Base-by-base conservation (phyloP, 768 basidiomycete species). In the Naganishia randhawae region DNA sequence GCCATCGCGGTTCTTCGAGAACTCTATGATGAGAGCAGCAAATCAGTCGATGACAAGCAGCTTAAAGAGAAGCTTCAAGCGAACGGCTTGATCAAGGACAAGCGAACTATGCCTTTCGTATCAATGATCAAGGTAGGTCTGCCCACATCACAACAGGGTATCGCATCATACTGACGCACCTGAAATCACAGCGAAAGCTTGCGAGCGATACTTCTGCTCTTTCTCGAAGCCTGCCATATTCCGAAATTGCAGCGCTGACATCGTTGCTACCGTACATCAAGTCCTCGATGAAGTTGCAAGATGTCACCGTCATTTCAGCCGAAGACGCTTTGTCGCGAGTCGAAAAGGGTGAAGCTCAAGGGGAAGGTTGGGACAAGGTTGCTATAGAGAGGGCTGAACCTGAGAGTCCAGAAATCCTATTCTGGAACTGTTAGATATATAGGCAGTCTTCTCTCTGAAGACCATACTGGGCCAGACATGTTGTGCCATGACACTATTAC, bases 41-140 rank as follows among this genome's bases (percentile, higher is more conserved):
- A 86, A 67, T 85, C 83, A 72, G 88, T 97, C 37, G 91, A 99
- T 75, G 93, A 97, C 76, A 86, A 82, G 41, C 88, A 87, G 78
- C 86, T 94, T 61, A 85, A 87, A 78, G 83, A 86, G 73, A 72
- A 85, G 72, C 77, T 98, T 77, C 84, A 84, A 10, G 83, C 85
- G 76, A 84, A 83, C 25, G 92, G 91, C 5, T 77, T 97, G 78
- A 88, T 93, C 81, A 97, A 96, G 84, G 92, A 98, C 82, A 98
- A 98, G 83, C 86, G 88, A 50, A 85, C 85, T 48, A 98, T 97
- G 95, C 94, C 94, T 7, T 97, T 95, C 81, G 86, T 93, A 52
- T 90, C 95, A 68, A 82, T 84, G 33, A 90, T 97, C 87, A 94
- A 96, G 88, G 95, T 93, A 63, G 41, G 83, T 75, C 22, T 22